Evolutionary conservation across 139 green algal genomes (phyloP).

Genomic region (Ulvella scutata): DNA sequence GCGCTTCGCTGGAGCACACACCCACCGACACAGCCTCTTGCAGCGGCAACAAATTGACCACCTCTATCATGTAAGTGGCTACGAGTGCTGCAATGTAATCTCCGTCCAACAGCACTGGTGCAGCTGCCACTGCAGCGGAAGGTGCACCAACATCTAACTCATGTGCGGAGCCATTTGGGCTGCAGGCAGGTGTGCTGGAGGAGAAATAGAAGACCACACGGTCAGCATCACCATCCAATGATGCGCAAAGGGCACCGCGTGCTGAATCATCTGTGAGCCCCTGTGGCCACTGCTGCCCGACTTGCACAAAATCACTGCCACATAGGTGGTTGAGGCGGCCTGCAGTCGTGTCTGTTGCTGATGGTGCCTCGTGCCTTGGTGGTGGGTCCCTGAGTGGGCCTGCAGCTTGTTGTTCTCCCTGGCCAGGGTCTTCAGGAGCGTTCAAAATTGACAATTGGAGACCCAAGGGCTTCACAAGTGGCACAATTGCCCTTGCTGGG

Average conservation of each 20-base stretch:
- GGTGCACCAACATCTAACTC: too few species aligned
- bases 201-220: slow-evolving; percentile 82
- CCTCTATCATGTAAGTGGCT: slow-evolving; percentile 38
- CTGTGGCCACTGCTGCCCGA: slow-evolving; percentile 45
- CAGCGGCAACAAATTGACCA: slow-evolving; percentile 36
- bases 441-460: too few species aligned
- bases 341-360: slow-evolving; percentile 4
- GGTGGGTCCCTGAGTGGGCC: too few species aligned
- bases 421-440: too few species aligned
- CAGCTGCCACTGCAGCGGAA: neutral
- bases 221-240: slow-evolving; percentile 91
- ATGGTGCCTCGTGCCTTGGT: neutral
- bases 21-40: slow-evolving; percentile 6
- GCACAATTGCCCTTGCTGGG: too few species aligned
- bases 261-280: slow-evolving; percentile 3
- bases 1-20: too few species aligned
- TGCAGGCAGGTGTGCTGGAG: neutral
- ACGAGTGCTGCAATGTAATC: slow-evolving; percentile 82
- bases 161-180: neutral
- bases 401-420: too few species aligned
- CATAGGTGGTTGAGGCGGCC: slow-evolving; percentile 63
- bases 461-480: too few species aligned
- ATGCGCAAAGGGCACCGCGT: slow-evolving; percentile 25
- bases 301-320: slow-evolving; percentile 93
- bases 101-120: slow-evolving; percentile 67